phyloP scores from a whole-genome alignment of 129 eudicot genomes.

The Flaveria sonorensis region DNA sequence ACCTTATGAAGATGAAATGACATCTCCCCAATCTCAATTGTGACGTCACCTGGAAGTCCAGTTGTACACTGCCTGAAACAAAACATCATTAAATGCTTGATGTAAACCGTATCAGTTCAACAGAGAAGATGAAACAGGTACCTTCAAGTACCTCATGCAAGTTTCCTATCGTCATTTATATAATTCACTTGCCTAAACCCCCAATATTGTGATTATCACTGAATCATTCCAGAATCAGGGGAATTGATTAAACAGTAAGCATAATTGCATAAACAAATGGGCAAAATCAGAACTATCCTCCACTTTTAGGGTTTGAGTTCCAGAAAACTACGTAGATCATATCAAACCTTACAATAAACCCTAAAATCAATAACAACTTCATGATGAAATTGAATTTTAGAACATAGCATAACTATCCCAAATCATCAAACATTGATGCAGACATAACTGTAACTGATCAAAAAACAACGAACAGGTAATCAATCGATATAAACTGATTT shows the following conservation, averaged over 20 bases:
- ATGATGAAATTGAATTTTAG: not conserved
- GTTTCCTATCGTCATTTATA: not conserved
- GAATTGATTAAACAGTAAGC: too few species aligned
- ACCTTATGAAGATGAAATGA: conserved; percentile 81
- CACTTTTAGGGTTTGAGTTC: too few species aligned
- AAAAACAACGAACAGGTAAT: too few species aligned
- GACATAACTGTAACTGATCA: not conserved
- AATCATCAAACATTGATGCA: conserved; percentile 15
- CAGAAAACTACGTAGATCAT: not conserved
- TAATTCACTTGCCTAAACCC: not conserved
- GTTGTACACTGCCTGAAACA: conserved; percentile 67
- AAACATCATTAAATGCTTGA: conserved; percentile 5
- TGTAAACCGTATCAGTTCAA: not conserved
- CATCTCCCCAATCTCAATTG: conserved; percentile 66
- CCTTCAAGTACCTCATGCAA: not conserved
- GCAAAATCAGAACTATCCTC: too few species aligned
- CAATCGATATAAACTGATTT: too few species aligned
- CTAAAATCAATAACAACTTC: not conserved
- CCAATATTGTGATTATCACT: too few species aligned
- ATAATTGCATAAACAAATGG: too few species aligned
- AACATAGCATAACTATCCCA: not conserved
- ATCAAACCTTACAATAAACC: conserved; percentile 16
- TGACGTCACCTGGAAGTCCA: conserved; percentile 73
- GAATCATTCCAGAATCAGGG: too few species aligned
- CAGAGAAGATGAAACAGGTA: not conserved